Conservation (phyloP, 1,139 yeast species). For the Fermentozyma sake region DNA sequence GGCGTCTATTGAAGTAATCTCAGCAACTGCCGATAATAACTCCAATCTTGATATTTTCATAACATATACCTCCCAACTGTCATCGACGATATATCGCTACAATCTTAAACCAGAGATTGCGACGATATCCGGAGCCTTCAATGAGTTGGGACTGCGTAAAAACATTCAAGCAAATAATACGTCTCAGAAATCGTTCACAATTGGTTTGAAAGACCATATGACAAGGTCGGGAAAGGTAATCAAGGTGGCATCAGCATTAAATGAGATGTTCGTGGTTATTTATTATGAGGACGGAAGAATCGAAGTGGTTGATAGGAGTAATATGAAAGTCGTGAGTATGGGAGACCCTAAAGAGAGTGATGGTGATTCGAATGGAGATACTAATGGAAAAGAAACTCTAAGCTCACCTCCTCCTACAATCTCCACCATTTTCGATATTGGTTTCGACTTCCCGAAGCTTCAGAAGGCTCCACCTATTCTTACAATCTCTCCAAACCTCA, state of each 20-base stretch:
- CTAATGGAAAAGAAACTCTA: constrained; percentile 2
- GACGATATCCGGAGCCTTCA: constrained; percentile 27
- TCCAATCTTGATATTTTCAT: constrained; percentile 36
- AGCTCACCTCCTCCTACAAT: constrained; percentile 19
- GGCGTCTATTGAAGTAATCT: constrained; percentile 34
- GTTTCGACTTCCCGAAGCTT: constrained; percentile 43
- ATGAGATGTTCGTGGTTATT: constrained; percentile 22
- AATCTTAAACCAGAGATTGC: constrained; percentile 24
- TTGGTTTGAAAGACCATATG: constrained; percentile 22
- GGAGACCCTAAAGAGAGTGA: too few relatives aligned
- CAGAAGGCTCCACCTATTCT: constrained; percentile 30
- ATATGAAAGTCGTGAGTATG: constrained; percentile 23
- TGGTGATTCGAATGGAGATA: too few relatives aligned
- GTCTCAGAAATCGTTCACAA: constrained; percentile 7
- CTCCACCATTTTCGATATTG: constrained; percentile 51
- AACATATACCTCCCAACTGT: constrained; percentile 24
- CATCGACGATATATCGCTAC: constrained; percentile 35
- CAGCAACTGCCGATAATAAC: constrained; percentile 35
- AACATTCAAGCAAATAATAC: constrained; percentile 9
- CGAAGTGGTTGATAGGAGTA: constrained; percentile 36
- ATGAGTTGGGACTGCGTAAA: constrained; percentile 29
- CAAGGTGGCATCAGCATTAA: constrained; percentile 17
- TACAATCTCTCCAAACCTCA: constrained; percentile 55
- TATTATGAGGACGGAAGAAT: constrained; percentile 39
- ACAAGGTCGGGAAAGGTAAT: constrained; percentile 18